Base-by-base conservation (phyloP, 441 rosid genomes). In the Adansonia grandidieri region DNA sequence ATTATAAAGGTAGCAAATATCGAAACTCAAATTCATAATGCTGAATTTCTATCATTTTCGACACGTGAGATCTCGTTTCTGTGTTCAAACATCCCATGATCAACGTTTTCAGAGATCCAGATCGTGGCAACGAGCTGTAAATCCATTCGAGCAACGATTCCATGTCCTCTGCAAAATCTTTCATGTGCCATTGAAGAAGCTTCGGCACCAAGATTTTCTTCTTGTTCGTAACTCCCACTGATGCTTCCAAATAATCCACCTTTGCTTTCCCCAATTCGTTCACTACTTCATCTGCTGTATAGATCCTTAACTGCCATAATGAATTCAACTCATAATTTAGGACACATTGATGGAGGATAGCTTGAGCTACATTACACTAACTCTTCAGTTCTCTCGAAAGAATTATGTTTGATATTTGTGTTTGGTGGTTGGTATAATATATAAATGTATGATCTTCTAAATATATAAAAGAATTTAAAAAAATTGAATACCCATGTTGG, bases 61-160 rank as follows among this genome's bases (percentile, higher is more conserved):
- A 75, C 11, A 84, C 63, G 10, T 81, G 81, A 69, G 85, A 81
- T 82, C 88, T 95, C 32, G 83, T n/a, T 80, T 87, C 91, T 71
- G 79, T 87, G 75, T 84, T 88, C 60, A 91, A 81, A 82, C 93
- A 88, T 70, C 91, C 97, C 96, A 88, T 92, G 79, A 93, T 85
- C 87, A 86, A 77, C 76, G 88, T 87, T 80, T 87, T 92, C 60
- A 91, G 82, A 45, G 84, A 85, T 57, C 88, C 91, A 56, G 93
- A 87, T 42, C 87, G 86, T 1, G 98, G 95, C 81, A 91, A 75
- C 60, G 93, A 94, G 85, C 97, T 95, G 53, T 93, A 91, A 28
- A 95, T 86, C 99, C 99, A 95, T 87, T 93, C 96, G 5, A 92
- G 78, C 3, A 95, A 89, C 7, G 98, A 95, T 61, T 87, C 92